Conservation (phyloP, 192 early-diverging fungal species). For the Coemansia furcata region DNA sequence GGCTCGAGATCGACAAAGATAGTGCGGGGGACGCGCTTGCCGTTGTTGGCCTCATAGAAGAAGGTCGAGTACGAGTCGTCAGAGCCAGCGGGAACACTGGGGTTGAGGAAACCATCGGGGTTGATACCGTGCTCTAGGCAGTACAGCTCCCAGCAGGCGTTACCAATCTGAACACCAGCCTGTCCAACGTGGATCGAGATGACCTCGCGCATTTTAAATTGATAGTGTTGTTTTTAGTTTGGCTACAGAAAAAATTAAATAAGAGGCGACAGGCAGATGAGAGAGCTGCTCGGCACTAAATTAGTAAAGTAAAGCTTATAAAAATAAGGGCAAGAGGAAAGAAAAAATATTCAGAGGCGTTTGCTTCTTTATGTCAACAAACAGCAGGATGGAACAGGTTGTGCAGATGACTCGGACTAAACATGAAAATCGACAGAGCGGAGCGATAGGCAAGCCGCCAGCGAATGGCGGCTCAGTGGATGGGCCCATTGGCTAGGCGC, state of each 20-base stretch:
- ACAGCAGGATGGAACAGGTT: conserved; percentile 1
- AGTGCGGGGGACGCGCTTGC: conserved; percentile 99
- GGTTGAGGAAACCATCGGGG: conserved; percentile 75
- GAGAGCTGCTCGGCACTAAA: conserved; percentile 5
- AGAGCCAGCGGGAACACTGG: conserved; percentile 32
- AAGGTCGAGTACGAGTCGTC: conserved; percentile 98
- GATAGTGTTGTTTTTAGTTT: conserved; percentile 2
- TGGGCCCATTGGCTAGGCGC: background rate
- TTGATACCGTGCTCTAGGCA: conserved; percentile 96
- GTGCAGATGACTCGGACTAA: conserved; percentile 9
- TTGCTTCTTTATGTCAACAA: conserved; percentile 34
- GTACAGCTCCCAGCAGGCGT: conserved; percentile 99
- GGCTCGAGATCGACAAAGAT: conserved; percentile 98
- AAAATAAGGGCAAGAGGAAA: background rate
- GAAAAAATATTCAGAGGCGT: background rate
- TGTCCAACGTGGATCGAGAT: conserved; percentile 79
- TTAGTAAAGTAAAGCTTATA: conserved; percentile 5
- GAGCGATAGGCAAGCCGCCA: conserved; percentile 2
- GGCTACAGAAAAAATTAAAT: conserved; percentile 11
- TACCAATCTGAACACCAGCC: conserved; percentile 99
- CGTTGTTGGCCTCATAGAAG: conserved; percentile 98
- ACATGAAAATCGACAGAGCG: conserved; percentile 13
- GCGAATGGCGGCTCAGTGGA: background rate
- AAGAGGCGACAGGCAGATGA: background rate
- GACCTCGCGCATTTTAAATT: conserved; percentile 67